phyloP scores from a whole-genome alignment of 306 rosid species.

The Sindora glabra region DNA sequence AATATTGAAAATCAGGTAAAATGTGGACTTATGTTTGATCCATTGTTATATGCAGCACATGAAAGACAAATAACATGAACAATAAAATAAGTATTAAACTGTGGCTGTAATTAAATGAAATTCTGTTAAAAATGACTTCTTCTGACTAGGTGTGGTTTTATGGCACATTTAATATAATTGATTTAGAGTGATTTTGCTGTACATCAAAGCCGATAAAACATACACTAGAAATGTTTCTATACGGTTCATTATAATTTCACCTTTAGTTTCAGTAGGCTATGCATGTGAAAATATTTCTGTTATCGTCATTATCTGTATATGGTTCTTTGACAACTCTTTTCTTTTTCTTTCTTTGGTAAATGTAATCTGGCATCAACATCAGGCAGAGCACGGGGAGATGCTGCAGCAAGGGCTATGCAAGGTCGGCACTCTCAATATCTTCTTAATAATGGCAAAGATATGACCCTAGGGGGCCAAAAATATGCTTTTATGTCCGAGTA shows the following conservation, averaged over 20 bases:
- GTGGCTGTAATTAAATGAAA: too few relatives aligned
- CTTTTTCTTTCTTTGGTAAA: not conserved
- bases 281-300: not conserved
- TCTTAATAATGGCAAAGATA: conserved; percentile 91
- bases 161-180: not conserved
- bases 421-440: conserved; percentile 99
- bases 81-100: conserved; percentile 1
- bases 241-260: not conserved
- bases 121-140: too few relatives aligned
- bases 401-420: conserved; percentile 99
- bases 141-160: not conserved
- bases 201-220: not conserved
- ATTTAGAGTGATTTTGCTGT: conserved; percentile 1
- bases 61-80: not conserved
- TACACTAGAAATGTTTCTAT: not conserved
- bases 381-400: conserved; percentile 94
- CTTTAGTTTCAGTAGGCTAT: not conserved
- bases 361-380: conserved; percentile 62
- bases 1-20: conserved; percentile 73
- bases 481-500: conserved; percentile 4
- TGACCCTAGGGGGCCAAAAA: too few relatives aligned
- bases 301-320: not conserved
- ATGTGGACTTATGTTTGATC: not conserved
- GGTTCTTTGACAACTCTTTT: not conserved
- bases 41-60: not conserved